Percentiles rank a stretch among this genome's conserved stretches.
Evolutionary conservation across 1,284 basidiomycete species (phyloP).

Genomic region (Cutaneotrichosporon cutaneum): DNA sequence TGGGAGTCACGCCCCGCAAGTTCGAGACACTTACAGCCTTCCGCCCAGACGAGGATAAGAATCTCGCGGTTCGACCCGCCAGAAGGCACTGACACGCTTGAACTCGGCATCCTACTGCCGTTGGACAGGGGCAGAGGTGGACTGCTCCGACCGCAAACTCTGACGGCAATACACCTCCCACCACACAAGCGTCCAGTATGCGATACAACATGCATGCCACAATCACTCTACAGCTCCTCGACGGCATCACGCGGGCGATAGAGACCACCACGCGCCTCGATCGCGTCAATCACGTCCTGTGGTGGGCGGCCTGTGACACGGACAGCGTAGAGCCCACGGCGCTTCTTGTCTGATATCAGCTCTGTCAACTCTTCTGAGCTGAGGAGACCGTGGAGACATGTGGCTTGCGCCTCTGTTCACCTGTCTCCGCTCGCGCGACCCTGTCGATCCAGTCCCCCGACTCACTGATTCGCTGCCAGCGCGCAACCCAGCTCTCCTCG

Average conservation of each 20-base stretch:
- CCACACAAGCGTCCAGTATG: too few relatives aligned
- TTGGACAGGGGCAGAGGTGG: too few relatives aligned
- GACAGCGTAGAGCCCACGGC: slow-evolving; percentile 81
- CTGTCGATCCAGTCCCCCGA: slow-evolving; percentile 22
- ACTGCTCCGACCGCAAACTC: too few relatives aligned
- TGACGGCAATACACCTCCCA: too few relatives aligned
- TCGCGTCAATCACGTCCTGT: slow-evolving; percentile 70
- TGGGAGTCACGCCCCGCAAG: too few relatives aligned
- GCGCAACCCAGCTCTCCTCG: slow-evolving; percentile 88
- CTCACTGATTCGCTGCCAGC: slow-evolving; percentile 86
- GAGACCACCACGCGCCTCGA: slow-evolving; percentile 43
- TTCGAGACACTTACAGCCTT: not conserved
- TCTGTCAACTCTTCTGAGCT: not conserved
- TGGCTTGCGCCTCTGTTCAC: too few relatives aligned
- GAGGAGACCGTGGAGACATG: not conserved
- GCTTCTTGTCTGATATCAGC: slow-evolving; percentile 67
- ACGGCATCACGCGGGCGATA: slow-evolving; percentile 47
- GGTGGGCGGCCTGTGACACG: slow-evolving; percentile 82
- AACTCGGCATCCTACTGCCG: too few relatives aligned
- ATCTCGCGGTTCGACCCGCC: too few relatives aligned
- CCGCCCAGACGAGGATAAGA: too few relatives aligned
- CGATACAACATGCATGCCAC: slow-evolving; percentile 6
- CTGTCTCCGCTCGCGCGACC: not conserved
- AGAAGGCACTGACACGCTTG: too few relatives aligned
- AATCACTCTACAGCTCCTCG: slow-evolving; percentile 34